These are phyloP conservation scores for Citeromyces matritensis DNA, from an alignment of 805 yeast species.

Conservation along the genomic window DNA sequence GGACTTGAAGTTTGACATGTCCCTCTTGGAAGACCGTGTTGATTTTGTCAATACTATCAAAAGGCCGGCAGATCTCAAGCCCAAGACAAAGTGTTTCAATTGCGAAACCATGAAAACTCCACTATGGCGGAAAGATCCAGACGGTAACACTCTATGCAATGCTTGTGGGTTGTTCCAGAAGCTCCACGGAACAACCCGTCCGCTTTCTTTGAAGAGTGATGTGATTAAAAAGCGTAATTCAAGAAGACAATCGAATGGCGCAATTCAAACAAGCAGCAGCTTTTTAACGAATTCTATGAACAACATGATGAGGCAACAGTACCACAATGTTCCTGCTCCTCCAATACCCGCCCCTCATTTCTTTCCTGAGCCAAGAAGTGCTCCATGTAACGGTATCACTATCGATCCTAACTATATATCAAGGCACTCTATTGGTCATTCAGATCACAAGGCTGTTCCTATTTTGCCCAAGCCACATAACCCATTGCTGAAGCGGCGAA, in stretches of 20 bases:
- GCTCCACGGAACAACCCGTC: slow-evolving; percentile 47
- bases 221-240: slow-evolving; percentile 42
- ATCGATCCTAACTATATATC: neutral
- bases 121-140: slow-evolving; percentile 44
- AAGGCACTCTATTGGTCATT: neutral
- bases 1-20: neutral
- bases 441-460: slow-evolving; percentile 15
- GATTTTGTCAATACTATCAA: neutral
- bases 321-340: neutral
- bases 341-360: neutral
- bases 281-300: neutral
- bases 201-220: slow-evolving; percentile 40
- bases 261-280: neutral
- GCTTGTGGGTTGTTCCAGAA: slow-evolving; percentile 51
- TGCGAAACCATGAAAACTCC: slow-evolving; percentile 49
- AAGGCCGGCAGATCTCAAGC: slow-evolving; percentile 1
- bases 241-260: slow-evolving; percentile 14
- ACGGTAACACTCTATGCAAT: slow-evolving; percentile 45
- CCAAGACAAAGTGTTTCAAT: slow-evolving; percentile 30
- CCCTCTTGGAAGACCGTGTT: neutral
- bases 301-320: neutral
- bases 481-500: slow-evolving; percentile 14
- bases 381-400: neutral
- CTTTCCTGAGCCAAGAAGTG: neutral
- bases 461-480: slow-evolving; percentile 14